Evolutionary conservation across 2,329 filamentous ascomycete species (phyloP), one percentile per base, ranked within the genome.

Genomic region (Exophiala alcalophila): DNA sequence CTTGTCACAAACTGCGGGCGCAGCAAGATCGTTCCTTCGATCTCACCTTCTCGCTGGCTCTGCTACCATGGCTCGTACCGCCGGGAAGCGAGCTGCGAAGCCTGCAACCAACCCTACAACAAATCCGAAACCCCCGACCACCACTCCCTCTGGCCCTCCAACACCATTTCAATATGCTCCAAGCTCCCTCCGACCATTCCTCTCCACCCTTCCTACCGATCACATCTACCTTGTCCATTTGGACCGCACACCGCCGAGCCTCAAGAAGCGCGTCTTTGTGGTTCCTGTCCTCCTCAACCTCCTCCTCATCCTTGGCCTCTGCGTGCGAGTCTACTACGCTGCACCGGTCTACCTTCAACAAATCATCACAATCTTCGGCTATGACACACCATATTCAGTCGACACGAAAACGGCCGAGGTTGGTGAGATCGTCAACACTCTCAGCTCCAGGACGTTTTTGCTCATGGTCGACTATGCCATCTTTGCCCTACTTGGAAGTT

Each of bases 141-240:
- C 19, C 15, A 16, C 40, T 15, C 12, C 43, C 12, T 44, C 43
- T 19, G 37, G 28, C 7, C 49, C 45, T 30, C 53, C 53, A 2
- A 28, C 46, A 25, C 51, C 53, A 9, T 56, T 56, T 28, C 38
- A 50, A 31, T 47, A 49, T 44, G 53, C 49, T 21, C 47, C 49
- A 14, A 20, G 35, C 2, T 29, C 47, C 8, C 46, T 57, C 12
- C 35, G 30, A 30, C 44, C 50, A 8, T 83, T 94, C 61, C 73
- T 85, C 59, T 68, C 76, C 24, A 75, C 72, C 29, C 80, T 95
- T 47, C 76, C 80, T 45, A 71, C 76, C 42, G 68, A 76, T 42
- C 80, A 86, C 63, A 76, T 94, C 61, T 95, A 96, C 74, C 77
- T 96, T 58, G 75, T 84, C 20, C 89, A 95, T 69, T 72, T 94